Evolutionary conservation across 176 grass and related monocot species (phyloP).

Genomic region (Eleusine indica): DNA sequence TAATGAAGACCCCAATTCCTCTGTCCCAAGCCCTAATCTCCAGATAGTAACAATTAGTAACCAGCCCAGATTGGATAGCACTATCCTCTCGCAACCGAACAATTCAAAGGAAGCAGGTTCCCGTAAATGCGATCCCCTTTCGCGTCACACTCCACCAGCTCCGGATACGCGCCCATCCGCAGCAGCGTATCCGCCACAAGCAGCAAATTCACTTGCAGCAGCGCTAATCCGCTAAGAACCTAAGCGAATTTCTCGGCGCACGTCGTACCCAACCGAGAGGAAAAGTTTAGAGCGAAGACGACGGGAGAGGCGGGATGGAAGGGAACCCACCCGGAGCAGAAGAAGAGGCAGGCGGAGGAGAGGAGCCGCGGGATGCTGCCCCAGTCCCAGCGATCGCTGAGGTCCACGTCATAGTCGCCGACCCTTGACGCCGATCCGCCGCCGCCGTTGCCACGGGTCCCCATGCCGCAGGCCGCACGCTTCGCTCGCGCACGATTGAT

Average conservation of each 20-base stretch:
- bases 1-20: neutral
- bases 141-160: neutral
- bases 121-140: neutral
- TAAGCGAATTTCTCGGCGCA: neutral
- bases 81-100: neutral
- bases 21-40: neutral
- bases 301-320: neutral
- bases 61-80: neutral
- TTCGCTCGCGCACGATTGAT: slow-evolving; percentile 6
- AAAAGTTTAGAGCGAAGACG: neutral
- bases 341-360: slow-evolving; percentile 58
- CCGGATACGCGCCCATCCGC: neutral
- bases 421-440: slow-evolving; percentile 55
- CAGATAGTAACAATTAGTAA: neutral
- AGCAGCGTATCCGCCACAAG: neutral
- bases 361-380: slow-evolving; percentile 46
- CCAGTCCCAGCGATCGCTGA: slow-evolving; percentile 53
- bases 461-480: slow-evolving; percentile 31
- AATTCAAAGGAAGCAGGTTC: neutral
- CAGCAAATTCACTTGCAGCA: neutral
- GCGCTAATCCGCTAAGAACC: neutral
- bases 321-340: slow-evolving; percentile 58
- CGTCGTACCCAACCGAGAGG: neutral
- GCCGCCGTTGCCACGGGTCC: slow-evolving; percentile 15
- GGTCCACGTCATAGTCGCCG: slow-evolving; percentile 48